These are phyloP conservation scores for Bertia moriformis DNA, from an alignment of 2,329 filamentous ascomycete species.

Conservation along the genomic window DNA sequence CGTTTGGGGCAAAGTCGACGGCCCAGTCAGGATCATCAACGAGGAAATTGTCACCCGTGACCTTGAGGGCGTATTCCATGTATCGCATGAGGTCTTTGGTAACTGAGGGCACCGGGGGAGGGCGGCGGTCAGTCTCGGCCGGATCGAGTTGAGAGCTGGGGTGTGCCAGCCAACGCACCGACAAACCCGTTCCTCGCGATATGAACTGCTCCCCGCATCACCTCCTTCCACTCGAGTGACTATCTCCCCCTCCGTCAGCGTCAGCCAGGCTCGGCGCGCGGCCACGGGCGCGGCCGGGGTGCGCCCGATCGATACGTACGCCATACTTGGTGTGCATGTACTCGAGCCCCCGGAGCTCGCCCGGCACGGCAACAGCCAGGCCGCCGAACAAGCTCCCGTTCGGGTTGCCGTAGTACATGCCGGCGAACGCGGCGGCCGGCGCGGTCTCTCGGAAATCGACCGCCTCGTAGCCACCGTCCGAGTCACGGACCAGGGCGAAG, in stretches of 20 bases:
- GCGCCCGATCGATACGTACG: slow-evolving; percentile 17
- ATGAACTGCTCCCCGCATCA: slow-evolving; percentile 61
- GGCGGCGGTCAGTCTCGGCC: slow-evolving; percentile 2
- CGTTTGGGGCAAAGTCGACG: slow-evolving; percentile 56
- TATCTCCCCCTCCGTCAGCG: slow-evolving; percentile 9
- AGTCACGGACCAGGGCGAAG: slow-evolving; percentile 67
- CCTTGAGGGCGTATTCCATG: slow-evolving; percentile 35
- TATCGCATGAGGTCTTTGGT: slow-evolving; percentile 62
- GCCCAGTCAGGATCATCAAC: slow-evolving; percentile 48
- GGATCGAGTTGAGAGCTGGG: neutral
- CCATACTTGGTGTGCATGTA: slow-evolving; percentile 64
- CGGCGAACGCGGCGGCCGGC: slow-evolving; percentile 62
- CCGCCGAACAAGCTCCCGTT: slow-evolving; percentile 57
- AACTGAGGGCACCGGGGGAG: slow-evolving; percentile 29
- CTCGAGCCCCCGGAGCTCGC: slow-evolving; percentile 66
- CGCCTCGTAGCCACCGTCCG: slow-evolving; percentile 65
- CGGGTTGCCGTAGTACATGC: slow-evolving; percentile 70
- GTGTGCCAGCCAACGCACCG: neutral
- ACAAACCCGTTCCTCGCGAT: slow-evolving; percentile 61
- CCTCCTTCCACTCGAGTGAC: slow-evolving; percentile 50
- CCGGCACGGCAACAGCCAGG: slow-evolving; percentile 56
- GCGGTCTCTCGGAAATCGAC: slow-evolving; percentile 86
- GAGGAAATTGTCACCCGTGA: slow-evolving; percentile 35
- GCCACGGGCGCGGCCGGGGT: too few species aligned
- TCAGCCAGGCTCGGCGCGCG: neutral